Conservation (phyloP, 2,329 filamentous ascomycete genomes). For the Alternaria novae-zelandiae region DNA sequence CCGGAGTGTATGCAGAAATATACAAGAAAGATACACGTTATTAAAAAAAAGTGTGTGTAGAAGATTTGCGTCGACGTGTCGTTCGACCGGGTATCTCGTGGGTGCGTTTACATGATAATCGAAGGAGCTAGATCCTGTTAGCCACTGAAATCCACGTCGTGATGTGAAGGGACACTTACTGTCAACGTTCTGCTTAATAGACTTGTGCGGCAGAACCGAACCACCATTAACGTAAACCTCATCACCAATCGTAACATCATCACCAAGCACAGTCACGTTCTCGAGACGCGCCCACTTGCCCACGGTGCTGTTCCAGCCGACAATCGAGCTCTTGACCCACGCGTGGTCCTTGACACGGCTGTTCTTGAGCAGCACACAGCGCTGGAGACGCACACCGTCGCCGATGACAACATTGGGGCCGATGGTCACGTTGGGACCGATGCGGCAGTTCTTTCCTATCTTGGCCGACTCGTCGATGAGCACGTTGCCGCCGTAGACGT, state of each 20-base stretch:
- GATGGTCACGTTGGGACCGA: constrained; percentile 96
- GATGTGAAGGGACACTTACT: constrained; percentile 35
- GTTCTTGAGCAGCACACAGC: constrained; percentile 85
- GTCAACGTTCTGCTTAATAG: constrained; percentile 97
- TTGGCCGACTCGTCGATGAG: constrained; percentile 92
- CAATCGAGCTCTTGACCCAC: constrained; percentile 98
- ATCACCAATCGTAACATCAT: constrained; percentile 96
- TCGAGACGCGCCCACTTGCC: constrained; percentile 95
- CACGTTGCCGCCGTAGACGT: constrained; percentile 91
- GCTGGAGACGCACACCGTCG: constrained; percentile 91
- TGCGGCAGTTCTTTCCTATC: constrained; percentile 98
- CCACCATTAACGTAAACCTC: constrained; percentile 99
- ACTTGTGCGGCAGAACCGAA: constrained; percentile 95
- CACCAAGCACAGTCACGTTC: constrained; percentile 96
- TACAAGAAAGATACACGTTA: constrained; percentile 41
- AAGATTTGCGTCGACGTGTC: constrained; percentile 5
- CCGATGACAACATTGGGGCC: constrained; percentile 91
- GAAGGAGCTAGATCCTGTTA: constrained; percentile 47
- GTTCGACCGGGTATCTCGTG: constrained; percentile 16
- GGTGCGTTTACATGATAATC: constrained; percentile 53
- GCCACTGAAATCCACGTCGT: not conserved
- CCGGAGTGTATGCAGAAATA: constrained; percentile 36
- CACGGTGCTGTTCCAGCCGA: constrained; percentile 96
- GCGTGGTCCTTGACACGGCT: constrained; percentile 98
- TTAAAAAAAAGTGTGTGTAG: constrained; percentile 44